Evolutionary conservation across 331 rosid genomes (phyloP).

Genomic region (Quercus phellos): DNA sequence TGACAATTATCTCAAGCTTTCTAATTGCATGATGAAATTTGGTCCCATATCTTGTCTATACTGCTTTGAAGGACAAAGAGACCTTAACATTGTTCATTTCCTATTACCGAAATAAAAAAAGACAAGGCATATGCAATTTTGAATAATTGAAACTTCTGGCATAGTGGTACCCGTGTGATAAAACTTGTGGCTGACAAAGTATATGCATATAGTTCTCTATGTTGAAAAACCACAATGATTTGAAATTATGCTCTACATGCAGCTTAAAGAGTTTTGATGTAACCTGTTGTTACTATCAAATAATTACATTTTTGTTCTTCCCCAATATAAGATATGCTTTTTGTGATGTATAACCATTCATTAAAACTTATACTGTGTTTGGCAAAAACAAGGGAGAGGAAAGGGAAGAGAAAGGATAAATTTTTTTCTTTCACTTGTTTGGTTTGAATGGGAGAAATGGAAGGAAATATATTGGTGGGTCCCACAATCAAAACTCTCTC

Average conservation of each 20-base stretch:
- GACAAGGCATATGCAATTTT: neutral
- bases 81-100: neutral
- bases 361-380: neutral
- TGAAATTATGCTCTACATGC: conserved; percentile 12
- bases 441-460: no score
- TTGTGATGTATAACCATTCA: conserved; percentile 1
- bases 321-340: neutral
- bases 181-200: neutral
- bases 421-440: no score
- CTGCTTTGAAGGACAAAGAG: neutral
- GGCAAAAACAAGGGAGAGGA: no score
- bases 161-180: neutral
- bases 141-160: neutral
- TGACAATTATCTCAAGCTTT: conserved; percentile 2
- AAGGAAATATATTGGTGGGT: no score
- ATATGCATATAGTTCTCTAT: neutral
- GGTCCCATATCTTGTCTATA: neutral
- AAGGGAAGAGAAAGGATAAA: no score
- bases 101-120: neutral
- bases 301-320: conserved; percentile 2
- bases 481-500: no score
- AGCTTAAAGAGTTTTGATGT: conserved; percentile 15
- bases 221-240: neutral
- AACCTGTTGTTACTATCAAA: neutral
- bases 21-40: neutral